Evolutionary conservation across 768 basidiomycete genomes (phyloP).

Genomic region (Heimioporus sp.): DNA sequence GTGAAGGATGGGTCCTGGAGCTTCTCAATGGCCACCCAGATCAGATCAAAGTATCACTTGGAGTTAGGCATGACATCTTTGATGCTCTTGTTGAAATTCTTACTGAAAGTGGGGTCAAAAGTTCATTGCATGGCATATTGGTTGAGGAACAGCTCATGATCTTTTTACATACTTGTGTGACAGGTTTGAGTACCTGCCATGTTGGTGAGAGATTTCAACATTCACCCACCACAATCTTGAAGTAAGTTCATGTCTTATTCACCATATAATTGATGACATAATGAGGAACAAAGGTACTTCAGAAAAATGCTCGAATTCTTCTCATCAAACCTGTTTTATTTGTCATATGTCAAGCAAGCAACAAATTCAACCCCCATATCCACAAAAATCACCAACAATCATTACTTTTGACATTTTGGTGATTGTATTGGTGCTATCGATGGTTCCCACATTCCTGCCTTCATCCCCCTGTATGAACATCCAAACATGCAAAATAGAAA

Average conservation of each 20-base stretch:
- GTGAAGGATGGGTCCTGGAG: not conserved
- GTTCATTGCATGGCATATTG: not conserved
- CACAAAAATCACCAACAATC: not conserved
- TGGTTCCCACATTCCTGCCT: not conserved
- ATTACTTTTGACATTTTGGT: not conserved
- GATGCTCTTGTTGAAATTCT: not conserved
- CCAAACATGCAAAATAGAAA: constrained; percentile 10
- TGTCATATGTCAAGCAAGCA: not conserved
- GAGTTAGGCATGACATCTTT: not conserved
- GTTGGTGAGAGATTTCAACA: not conserved
- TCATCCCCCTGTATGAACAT: not conserved
- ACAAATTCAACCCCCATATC: not conserved
- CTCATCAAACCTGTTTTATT: constrained; percentile 2
- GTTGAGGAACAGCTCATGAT: not conserved
- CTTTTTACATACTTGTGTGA: not conserved
- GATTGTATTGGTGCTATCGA: constrained; percentile 4
- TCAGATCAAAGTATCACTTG: not conserved
- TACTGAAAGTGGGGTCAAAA: not conserved
- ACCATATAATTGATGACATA: too few species aligned
- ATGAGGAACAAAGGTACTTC: constrained; percentile 19
- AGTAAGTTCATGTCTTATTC: not conserved
- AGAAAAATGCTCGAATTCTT: constrained; percentile 4
- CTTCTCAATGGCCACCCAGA: not conserved
- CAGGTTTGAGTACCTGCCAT: not conserved
- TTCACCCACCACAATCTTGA: not conserved